These are phyloP conservation scores for Elsinoe arachidis DNA, from an alignment of 2,329 filamentous ascomycete species.

Conservation along the genomic window DNA sequence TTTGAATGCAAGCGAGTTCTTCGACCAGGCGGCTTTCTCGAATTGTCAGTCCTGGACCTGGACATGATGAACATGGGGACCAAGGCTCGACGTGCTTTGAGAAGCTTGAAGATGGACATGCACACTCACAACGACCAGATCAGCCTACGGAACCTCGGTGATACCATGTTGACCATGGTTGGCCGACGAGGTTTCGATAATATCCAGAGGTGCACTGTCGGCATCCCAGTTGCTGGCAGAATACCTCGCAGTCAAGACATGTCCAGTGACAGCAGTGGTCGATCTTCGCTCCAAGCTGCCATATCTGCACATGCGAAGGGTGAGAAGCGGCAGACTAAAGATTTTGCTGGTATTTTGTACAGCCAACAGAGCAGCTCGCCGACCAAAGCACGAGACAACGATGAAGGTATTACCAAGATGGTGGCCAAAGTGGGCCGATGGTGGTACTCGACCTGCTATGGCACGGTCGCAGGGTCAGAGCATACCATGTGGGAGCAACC, in stretches of 20 bases:
- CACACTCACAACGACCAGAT: conserved; percentile 52
- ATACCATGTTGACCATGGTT: conserved; percentile 54
- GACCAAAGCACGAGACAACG: conserved; percentile 36
- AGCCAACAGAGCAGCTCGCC: conserved; percentile 13
- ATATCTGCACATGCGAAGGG: conserved; percentile 10
- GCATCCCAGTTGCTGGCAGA: conserved; percentile 59
- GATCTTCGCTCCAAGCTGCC: conserved; percentile 4
- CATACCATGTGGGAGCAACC: conserved; percentile 67
- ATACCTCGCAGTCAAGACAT: conserved; percentile 31
- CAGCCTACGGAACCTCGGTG: conserved; percentile 48
- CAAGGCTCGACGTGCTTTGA: conserved; percentile 57
- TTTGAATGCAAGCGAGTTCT: conserved; percentile 69
- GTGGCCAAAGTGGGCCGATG: conserved; percentile 85
- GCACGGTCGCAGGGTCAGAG: conserved; percentile 49
- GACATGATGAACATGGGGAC: conserved; percentile 78
- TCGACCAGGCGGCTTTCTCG: conserved; percentile 69
- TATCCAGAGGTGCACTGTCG: conserved; percentile 68
- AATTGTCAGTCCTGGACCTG: conserved; percentile 67
- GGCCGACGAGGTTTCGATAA: conserved; percentile 61
- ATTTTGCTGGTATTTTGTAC: conserved; percentile 10
- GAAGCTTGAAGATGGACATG: conserved; percentile 62
- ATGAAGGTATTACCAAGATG: conserved; percentile 84
- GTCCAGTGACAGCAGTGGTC: conserved; percentile 22
- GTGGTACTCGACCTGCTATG: conserved; percentile 95
- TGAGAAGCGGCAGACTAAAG: conserved; percentile 4